Evolutionary conservation across 2,329 filamentous ascomycete species (phyloP).

Genomic region (Penicillium sp.): DNA sequence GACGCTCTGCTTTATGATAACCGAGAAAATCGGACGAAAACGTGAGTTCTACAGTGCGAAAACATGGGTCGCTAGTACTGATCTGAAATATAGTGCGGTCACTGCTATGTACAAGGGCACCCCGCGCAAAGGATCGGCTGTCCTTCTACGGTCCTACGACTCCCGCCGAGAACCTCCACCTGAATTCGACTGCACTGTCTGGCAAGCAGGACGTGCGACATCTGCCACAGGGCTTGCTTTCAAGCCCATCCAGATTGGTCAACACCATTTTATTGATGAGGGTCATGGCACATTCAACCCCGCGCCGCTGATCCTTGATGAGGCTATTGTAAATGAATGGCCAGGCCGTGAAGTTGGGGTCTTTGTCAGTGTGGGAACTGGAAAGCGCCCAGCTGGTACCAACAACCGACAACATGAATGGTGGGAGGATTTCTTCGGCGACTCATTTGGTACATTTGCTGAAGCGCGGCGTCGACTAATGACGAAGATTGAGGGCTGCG

Average conservation of each 20-base stretch:
- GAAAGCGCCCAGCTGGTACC: slow-evolving; percentile 72
- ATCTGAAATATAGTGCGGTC: slow-evolving; percentile 63
- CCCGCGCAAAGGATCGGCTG: slow-evolving; percentile 63
- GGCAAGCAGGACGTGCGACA: slow-evolving; percentile 95
- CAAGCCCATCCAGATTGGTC: slow-evolving; percentile 91
- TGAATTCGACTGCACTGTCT: slow-evolving; percentile 91
- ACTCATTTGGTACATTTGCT: slow-evolving; percentile 77
- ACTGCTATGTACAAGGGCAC: slow-evolving; percentile 90
- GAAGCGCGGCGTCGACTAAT: slow-evolving; percentile 84
- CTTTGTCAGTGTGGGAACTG: slow-evolving; percentile 91
- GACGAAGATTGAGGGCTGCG: slow-evolving; percentile 90
- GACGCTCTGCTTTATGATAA: slow-evolving; percentile 86
- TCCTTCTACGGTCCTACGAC: slow-evolving; percentile 87
- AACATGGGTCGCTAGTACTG: slow-evolving; percentile 12
- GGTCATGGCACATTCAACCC: slow-evolving; percentile 91
- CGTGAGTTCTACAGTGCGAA: slow-evolving; percentile 51
- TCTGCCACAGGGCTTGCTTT: slow-evolving; percentile 88
- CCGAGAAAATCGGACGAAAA: slow-evolving; percentile 82
- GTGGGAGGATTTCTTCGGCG: slow-evolving; percentile 82
- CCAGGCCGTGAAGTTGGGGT: slow-evolving; percentile 89
- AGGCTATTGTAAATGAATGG: slow-evolving; percentile 91
- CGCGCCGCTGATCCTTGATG: slow-evolving; percentile 77
- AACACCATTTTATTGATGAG: slow-evolving; percentile 91
- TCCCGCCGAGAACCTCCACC: slow-evolving; percentile 86
- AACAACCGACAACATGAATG: slow-evolving; percentile 70